A percentile compares a stretch with the other conserved stretches of the same genome.
Conservation (phyloP, 164 flowering plant genomes). For the Cinnamomum micranthum region DNA sequence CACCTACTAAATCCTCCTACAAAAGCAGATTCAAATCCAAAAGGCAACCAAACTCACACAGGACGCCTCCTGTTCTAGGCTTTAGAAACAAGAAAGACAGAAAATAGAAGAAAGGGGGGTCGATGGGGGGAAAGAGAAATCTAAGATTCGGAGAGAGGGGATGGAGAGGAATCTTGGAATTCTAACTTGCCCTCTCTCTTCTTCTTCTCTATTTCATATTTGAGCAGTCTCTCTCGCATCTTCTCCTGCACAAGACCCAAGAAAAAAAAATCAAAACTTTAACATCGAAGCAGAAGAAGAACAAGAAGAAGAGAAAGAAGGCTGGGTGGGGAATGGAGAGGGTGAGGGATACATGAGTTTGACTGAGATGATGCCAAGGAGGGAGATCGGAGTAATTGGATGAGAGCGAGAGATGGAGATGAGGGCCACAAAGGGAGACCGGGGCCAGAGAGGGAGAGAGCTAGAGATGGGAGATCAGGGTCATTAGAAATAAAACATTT, state of each 20-base stretch:
- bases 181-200: background rate
- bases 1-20: background rate
- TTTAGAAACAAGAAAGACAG: background rate
- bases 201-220: constrained; percentile 15
- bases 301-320: background rate
- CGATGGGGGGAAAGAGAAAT: background rate
- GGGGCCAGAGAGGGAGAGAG: too few relatives aligned
- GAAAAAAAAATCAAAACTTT: background rate
- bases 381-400: too few relatives aligned
- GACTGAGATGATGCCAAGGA: too few relatives aligned
- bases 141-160: background rate
- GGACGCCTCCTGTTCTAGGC: background rate
- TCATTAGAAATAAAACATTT: too few relatives aligned
- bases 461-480: too few relatives aligned
- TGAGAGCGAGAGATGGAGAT: too few relatives aligned
- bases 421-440: too few relatives aligned
- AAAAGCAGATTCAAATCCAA: background rate
- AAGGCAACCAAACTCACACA: background rate
- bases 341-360: too few relatives aligned
- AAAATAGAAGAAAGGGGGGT: background rate
- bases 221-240: constrained; percentile 20
- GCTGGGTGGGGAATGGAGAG: too few relatives aligned
- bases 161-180: background rate
- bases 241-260: constrained; percentile 13
- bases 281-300: background rate